Evolutionary conservation across 495 filamentous ascomycete genomes (phyloP).

Genomic region (Penicillium riverlandense): DNA sequence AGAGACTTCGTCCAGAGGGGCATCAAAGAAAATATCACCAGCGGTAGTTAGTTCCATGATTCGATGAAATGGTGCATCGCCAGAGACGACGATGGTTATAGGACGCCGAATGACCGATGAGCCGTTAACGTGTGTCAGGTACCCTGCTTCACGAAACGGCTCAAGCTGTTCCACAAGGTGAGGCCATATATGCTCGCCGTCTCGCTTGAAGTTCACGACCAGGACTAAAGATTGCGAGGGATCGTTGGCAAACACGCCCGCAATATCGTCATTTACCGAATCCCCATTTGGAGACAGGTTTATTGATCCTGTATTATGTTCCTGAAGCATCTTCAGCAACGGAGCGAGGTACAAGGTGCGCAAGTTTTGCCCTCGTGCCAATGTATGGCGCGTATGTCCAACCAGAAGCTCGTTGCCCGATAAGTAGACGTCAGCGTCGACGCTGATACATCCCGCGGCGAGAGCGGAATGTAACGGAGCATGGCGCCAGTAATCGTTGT

Average conservation of each 20-base stretch:
- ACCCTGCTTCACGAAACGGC: slow-evolving; percentile 29
- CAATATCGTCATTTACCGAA: too few relatives aligned
- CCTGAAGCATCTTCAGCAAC: too few relatives aligned
- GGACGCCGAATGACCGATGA: slow-evolving; percentile 26
- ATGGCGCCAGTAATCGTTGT: slow-evolving; percentile 9
- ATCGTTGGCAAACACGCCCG: too few relatives aligned
- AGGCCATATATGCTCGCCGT: slow-evolving; percentile 27
- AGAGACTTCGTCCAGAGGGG: slow-evolving; percentile 45
- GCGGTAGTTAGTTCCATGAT: slow-evolving; percentile 35
- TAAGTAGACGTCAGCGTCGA: slow-evolving; percentile 75
- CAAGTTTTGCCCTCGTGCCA: slow-evolving; percentile 18
- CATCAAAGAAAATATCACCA: slow-evolving; percentile 65
- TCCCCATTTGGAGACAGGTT: too few relatives aligned
- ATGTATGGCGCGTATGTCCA: slow-evolving; percentile 28
- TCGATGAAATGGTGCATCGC: slow-evolving; percentile 47
- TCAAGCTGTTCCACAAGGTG: slow-evolving; percentile 31
- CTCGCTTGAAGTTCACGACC: slow-evolving; percentile 29
- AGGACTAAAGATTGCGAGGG: too few relatives aligned
- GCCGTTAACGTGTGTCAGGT: slow-evolving; percentile 34
- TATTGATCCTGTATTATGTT: too few relatives aligned
- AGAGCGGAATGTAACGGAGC: slow-evolving; percentile 28
- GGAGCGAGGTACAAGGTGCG: too few relatives aligned
- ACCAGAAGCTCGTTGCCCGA: slow-evolving; percentile 49
- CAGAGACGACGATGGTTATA: slow-evolving; percentile 39
- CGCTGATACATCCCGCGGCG: slow-evolving; percentile 50